Conservation (phyloP, 2,329 filamentous ascomycete species). For the Phaeosphaeria sp. region DNA sequence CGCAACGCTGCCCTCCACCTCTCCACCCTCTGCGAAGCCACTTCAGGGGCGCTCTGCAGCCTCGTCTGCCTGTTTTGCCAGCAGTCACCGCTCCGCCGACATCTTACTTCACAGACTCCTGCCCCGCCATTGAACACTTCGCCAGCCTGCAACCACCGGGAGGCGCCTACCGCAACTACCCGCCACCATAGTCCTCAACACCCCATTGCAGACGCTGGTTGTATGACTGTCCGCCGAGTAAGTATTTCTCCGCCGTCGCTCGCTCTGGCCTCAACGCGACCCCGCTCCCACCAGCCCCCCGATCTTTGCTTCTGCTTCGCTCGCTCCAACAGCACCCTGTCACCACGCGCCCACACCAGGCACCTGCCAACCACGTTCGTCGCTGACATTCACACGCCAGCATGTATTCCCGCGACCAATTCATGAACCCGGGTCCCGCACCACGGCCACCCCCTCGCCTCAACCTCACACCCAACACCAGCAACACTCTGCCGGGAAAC, state of each 20-base stretch:
- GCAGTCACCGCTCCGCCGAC: slow-evolving; percentile 11
- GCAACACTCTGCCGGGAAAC: slow-evolving; percentile 72
- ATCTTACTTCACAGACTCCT: slow-evolving; percentile 12
- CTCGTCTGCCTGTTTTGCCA: slow-evolving; percentile 1
- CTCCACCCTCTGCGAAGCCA: background rate
- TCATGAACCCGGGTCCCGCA: slow-evolving; percentile 97
- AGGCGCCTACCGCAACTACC: slow-evolving; percentile 15
- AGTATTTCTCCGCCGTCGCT: slow-evolving; percentile 20
- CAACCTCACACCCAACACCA: slow-evolving; percentile 75
- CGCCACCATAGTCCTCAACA: slow-evolving; percentile 15
- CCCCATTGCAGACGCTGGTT: slow-evolving; percentile 15
- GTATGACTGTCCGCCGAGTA: slow-evolving; percentile 32
- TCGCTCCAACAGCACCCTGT: slow-evolving; percentile 3
- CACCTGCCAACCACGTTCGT: slow-evolving; percentile 3
- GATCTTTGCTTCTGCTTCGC: background rate
- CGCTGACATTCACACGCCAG: slow-evolving; percentile 44
- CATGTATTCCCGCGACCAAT: slow-evolving; percentile 70
- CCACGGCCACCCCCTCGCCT: slow-evolving; percentile 88
- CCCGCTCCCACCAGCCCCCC: background rate
- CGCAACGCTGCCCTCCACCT: slow-evolving; percentile 9
- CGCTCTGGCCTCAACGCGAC: slow-evolving; percentile 2
- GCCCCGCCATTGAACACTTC: slow-evolving; percentile 41
- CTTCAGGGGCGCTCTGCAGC: slow-evolving; percentile 4
- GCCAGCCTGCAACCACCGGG: slow-evolving; percentile 9
- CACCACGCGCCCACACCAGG: background rate